Conservation (phyloP, 2,329 filamentous ascomycete species). For the Biscogniauxia sp. region DNA sequence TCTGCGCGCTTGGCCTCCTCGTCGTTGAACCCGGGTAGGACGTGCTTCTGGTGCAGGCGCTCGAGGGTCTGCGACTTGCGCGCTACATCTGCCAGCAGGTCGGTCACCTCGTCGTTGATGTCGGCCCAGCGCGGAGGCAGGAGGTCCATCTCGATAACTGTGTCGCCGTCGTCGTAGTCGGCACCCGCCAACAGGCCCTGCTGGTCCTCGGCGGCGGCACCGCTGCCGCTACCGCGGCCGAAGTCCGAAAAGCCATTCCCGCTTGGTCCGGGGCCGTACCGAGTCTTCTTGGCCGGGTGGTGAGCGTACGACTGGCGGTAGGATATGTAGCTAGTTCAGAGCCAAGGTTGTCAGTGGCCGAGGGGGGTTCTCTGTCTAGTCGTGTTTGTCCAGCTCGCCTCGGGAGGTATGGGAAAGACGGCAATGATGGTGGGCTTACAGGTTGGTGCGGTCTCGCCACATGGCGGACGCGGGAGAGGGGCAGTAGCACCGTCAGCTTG, state of each 20-base stretch:
- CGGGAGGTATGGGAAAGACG: slow-evolving; percentile 15
- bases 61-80: slow-evolving; percentile 82
- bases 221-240: slow-evolving; percentile 49
- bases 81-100: slow-evolving; percentile 76
- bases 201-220: slow-evolving; percentile 47
- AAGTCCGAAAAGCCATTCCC: slow-evolving; percentile 59
- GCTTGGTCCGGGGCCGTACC: slow-evolving; percentile 55
- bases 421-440: slow-evolving; percentile 60
- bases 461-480: slow-evolving; percentile 62
- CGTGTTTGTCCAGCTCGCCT: slow-evolving; percentile 3
- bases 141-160: slow-evolving; percentile 97
- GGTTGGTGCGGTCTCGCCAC: slow-evolving; percentile 99
- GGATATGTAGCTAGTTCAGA: slow-evolving; percentile 76
- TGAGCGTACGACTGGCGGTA: slow-evolving; percentile 98
- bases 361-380: slow-evolving; percentile 14
- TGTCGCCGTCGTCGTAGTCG: slow-evolving; percentile 85
- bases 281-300: slow-evolving; percentile 82
- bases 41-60: slow-evolving; percentile 93
- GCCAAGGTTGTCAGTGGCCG: slow-evolving; percentile 3
- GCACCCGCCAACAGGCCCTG: slow-evolving; percentile 81
- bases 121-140: slow-evolving; percentile 95
- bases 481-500: slow-evolving; percentile 26
- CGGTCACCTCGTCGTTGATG: slow-evolving; percentile 87
- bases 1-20: slow-evolving; percentile 85
- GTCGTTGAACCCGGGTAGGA: slow-evolving; percentile 94